phyloP scores from a whole-genome alignment of 352 stramenopile species.

The Globisporangium iwayamae region DNA sequence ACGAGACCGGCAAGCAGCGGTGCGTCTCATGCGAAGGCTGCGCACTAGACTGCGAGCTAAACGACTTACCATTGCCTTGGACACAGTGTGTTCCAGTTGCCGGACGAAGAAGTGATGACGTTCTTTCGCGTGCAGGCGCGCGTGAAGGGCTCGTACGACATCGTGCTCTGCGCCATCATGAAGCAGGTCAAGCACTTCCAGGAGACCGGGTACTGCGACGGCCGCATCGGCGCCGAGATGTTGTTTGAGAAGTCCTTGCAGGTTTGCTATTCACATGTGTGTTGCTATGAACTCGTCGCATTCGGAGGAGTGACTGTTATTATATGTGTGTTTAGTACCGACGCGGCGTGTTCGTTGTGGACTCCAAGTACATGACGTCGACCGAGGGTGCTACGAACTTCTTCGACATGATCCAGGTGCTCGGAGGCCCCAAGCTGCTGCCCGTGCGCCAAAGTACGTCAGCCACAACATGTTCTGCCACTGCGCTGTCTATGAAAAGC shows the following conservation, averaged over 20 bases:
- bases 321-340: conserved; percentile 26
- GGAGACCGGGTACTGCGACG: conserved; percentile 89
- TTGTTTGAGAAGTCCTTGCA: conserved; percentile 56
- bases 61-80: background rate
- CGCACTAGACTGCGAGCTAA: too few species aligned
- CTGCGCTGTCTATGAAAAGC: background rate
- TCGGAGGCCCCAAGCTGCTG: conserved; percentile 58
- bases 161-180: conserved; percentile 87
- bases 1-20: conserved; percentile 41
- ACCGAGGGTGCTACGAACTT: conserved; percentile 43
- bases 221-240: conserved; percentile 67
- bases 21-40: conserved; percentile 7
- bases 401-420: conserved; percentile 52
- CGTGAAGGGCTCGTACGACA: conserved; percentile 89
- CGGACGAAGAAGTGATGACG: conserved; percentile 79
- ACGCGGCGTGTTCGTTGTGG: conserved; percentile 51
- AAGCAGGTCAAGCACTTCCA: conserved; percentile 93
- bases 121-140: conserved; percentile 80
- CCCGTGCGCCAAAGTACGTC: conserved; percentile 46
- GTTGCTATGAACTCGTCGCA: background rate
- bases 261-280: conserved; percentile 17
- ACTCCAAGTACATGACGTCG: conserved; percentile 35
- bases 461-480: background rate
- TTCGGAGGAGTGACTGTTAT: background rate
- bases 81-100: conserved; percentile 79